Conservation (phyloP, 768 basidiomycete species). For the Megacollybia marginata region DNA sequence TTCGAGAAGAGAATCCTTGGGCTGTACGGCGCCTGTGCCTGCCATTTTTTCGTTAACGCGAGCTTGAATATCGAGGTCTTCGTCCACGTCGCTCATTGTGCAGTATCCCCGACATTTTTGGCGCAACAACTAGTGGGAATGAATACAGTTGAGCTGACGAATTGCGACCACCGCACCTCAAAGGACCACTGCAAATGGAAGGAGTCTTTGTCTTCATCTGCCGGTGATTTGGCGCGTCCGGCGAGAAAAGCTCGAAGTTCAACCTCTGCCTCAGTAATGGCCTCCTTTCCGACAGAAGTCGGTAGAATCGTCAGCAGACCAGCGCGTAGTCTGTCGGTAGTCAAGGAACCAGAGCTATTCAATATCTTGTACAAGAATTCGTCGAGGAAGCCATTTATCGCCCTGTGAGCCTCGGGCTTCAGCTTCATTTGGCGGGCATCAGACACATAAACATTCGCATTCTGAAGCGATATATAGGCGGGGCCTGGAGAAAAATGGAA, state of each 20-base stretch:
- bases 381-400: constrained; percentile 77
- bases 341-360: constrained; percentile 55
- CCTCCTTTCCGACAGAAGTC: constrained; percentile 83
- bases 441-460: constrained; percentile 87
- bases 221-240: constrained; percentile 37
- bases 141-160: constrained; percentile 6
- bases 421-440: constrained; percentile 90
- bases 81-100: constrained; percentile 73
- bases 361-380: constrained; percentile 76
- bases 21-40: constrained; percentile 39
- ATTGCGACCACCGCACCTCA: constrained; percentile 42
- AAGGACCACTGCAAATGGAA: constrained; percentile 72
- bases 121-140: constrained; percentile 52
- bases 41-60: constrained; percentile 58
- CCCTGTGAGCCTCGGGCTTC: constrained; percentile 65
- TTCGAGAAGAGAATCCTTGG: constrained; percentile 52
- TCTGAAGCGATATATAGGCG: constrained; percentile 72
- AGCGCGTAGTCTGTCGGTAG: constrained; percentile 66
- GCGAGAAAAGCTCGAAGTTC: constrained; percentile 90
- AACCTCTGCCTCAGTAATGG: constrained; percentile 86
- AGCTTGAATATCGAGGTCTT: constrained; percentile 59
- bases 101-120: constrained; percentile 89
- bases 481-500: constrained; percentile 33
- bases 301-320: constrained; percentile 68
- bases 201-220: constrained; percentile 45